A percentile compares a stretch with the other conserved stretches of the same genome.
Evolutionary conservation across 2,329 filamentous ascomycete species (phyloP).

Genomic region (Erysiphe neolycopersici): DNA sequence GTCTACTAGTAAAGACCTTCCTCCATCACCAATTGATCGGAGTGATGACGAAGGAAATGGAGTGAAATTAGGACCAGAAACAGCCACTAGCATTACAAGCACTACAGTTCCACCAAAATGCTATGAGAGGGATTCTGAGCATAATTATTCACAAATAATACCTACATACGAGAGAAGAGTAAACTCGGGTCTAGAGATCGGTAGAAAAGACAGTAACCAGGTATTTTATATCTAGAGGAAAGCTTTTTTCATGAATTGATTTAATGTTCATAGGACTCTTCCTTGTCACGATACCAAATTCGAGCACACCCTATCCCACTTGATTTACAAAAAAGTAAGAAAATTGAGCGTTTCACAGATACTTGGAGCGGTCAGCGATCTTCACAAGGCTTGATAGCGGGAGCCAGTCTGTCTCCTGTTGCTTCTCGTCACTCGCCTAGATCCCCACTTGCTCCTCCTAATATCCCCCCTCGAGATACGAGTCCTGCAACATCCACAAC

Average conservation of each 20-base stretch:
- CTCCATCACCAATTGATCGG: constrained; percentile 4
- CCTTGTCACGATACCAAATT: background rate
- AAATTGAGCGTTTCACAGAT: constrained; percentile 10
- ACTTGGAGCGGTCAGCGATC: constrained; percentile 13
- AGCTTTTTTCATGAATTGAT: background rate
- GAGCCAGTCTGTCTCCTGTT: constrained; percentile 7
- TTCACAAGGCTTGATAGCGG: constrained; percentile 11
- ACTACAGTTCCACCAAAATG: constrained; percentile 13
- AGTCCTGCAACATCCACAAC: constrained; percentile 1
- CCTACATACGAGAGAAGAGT: too few relatives aligned
- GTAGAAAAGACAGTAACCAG: constrained; percentile 8
- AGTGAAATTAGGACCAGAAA: constrained; percentile 10
- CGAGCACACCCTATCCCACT: constrained; percentile 6
- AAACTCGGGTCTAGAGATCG: constrained; percentile 7
- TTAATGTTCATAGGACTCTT: background rate
- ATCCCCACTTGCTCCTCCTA: constrained; percentile 1
- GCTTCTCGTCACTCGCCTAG: constrained; percentile 1
- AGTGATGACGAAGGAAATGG: constrained; percentile 5
- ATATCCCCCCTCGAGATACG: background rate
- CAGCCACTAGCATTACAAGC: constrained; percentile 13
- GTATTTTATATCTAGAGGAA: constrained; percentile 1
- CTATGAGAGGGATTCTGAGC: constrained; percentile 9
- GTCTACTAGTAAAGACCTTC: constrained; percentile 5
- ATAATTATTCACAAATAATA: too few relatives aligned
- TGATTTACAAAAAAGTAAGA: constrained; percentile 9